Conservation (phyloP, 441 rosid genomes). For the Gossypium davidsonii region DNA sequence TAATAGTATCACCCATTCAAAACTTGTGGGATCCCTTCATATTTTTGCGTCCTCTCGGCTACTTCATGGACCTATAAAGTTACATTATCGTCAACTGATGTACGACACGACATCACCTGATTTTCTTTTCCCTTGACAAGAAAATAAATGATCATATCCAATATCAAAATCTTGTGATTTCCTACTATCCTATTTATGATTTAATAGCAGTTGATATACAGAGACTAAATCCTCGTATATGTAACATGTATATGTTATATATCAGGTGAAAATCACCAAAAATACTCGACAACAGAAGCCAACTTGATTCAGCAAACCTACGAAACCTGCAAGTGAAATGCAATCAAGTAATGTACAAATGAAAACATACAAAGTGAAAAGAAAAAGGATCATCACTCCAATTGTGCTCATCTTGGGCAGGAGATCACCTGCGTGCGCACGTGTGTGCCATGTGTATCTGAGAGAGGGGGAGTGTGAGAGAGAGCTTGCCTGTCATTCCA, state of each 20-base stretch:
- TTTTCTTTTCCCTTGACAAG: not conserved
- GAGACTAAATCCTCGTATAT: not conserved
- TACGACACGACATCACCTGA: not conserved
- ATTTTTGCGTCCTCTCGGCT: too few relatives aligned
- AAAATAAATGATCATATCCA: not conserved
- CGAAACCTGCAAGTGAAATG: not conserved
- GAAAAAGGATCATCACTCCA: not conserved
- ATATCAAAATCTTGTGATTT: not conserved
- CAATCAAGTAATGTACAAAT: not conserved
- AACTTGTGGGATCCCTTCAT: too few relatives aligned
- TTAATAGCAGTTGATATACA: not conserved
- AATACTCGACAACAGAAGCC: not conserved
- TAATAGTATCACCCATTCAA: too few relatives aligned
- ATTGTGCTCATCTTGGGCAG: not conserved
- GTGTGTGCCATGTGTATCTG: not conserved
- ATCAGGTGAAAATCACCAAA: not conserved
- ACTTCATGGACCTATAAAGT: not conserved
- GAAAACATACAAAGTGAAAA: not conserved
- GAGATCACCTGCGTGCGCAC: not conserved
- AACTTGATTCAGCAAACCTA: not conserved
- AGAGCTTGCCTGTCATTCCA: not conserved
- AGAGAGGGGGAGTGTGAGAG: not conserved
- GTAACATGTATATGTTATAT: not conserved
- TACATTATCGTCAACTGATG: not conserved
- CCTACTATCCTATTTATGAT: not conserved